Conservation (phyloP, 2,329 filamentous ascomycete species). For the Lasiodiplodia sp. region DNA sequence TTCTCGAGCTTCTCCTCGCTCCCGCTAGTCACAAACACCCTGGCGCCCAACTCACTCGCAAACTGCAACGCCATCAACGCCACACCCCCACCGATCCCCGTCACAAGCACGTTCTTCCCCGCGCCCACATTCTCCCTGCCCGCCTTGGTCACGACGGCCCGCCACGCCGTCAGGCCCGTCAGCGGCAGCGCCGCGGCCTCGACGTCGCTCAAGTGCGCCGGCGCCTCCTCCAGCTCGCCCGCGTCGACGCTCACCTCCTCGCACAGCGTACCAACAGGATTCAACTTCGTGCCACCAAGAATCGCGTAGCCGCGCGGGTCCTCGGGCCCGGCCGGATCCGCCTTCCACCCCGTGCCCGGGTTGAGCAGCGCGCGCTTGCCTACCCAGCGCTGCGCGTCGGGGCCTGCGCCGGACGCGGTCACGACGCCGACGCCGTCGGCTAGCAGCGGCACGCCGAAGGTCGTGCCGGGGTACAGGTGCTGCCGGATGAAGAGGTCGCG, state of each 20-base stretch:
- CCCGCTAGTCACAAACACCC: conserved; percentile 83
- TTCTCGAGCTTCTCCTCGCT: conserved; percentile 76
- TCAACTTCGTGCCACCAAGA: conserved; percentile 71
- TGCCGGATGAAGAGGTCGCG: conserved; percentile 94
- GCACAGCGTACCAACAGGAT: conserved; percentile 73
- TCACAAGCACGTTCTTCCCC: conserved; percentile 81
- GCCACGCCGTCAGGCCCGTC: conserved; percentile 86
- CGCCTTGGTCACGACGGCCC: conserved; percentile 82
- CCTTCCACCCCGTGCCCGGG: conserved; percentile 79
- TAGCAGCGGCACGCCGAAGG: conserved; percentile 79
- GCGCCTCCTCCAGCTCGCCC: conserved; percentile 77
- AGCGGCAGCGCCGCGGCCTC: conserved; percentile 87
- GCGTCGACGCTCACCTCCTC: conserved; percentile 76
- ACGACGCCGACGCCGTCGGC: conserved; percentile 85
- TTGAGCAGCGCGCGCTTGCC: conserved; percentile 78
- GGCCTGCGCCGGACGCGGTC: conserved; percentile 64
- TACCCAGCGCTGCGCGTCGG: conserved; percentile 63
- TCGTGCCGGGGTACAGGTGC: conserved; percentile 85
- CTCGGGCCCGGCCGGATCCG: conserved; percentile 77
- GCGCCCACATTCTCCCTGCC: conserved; percentile 66
- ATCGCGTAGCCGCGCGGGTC: conserved; percentile 65
- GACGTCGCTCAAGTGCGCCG: conserved; percentile 71
- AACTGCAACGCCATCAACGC: conserved; percentile 84
- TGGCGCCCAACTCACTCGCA: conserved; percentile 65
- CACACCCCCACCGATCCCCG: conserved; percentile 92